Conservation (phyloP, 495 filamentous ascomycete species). For the Penicillium silybi region DNA sequence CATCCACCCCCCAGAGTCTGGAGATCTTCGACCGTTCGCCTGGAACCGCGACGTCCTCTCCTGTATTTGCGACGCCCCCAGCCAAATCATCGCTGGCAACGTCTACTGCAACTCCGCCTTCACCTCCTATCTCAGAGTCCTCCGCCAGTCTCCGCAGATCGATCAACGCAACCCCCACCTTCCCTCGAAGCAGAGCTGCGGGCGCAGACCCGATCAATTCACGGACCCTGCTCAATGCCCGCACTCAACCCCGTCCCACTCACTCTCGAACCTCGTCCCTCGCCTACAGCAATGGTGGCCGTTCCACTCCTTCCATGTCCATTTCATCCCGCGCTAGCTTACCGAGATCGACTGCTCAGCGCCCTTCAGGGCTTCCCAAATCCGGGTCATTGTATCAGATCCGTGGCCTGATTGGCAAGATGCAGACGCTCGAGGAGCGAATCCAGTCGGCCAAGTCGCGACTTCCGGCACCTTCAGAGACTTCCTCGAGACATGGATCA, state of each 20-base stretch:
- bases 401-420: constrained; percentile 87
- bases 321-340: constrained; percentile 36
- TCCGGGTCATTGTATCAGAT: constrained; percentile 91
- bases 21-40: constrained; percentile 54
- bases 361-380: constrained; percentile 53
- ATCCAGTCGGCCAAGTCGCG: constrained; percentile 93
- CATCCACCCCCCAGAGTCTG: constrained; percentile 49
- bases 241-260: constrained; percentile 33
- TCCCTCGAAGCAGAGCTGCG: constrained; percentile 37
- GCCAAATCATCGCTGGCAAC: constrained; percentile 69
- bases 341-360: constrained; percentile 26
- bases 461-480: constrained; percentile 72
- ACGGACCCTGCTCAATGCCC: constrained; percentile 41
- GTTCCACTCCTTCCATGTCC: constrained; percentile 37
- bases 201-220: constrained; percentile 32
- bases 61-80: constrained; percentile 68
- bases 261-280: constrained; percentile 54
- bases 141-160: constrained; percentile 44
- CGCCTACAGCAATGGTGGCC: constrained; percentile 37
- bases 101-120: constrained; percentile 69
- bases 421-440: constrained; percentile 90
- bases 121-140: constrained; percentile 55
- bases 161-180: constrained; percentile 42
- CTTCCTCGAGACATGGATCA: constrained; percentile 70
- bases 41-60: constrained; percentile 64